These are phyloP conservation scores for Tanacetum coccineum DNA, from an alignment of 129 eudicot species.

Conservation along the genomic window DNA sequence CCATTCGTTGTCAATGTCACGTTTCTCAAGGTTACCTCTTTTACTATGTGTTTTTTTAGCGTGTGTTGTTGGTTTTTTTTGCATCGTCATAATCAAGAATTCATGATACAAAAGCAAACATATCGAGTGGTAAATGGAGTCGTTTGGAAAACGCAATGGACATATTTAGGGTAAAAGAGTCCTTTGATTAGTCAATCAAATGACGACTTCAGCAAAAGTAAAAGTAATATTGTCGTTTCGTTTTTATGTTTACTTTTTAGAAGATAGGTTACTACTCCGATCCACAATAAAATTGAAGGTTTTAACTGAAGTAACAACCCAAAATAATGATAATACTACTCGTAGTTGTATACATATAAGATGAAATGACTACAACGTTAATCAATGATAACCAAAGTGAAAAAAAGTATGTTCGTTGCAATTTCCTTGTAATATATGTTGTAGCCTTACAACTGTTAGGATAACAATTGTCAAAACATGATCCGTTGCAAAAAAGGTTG, in stretches of 20 bases:
- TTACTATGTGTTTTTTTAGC: neutral
- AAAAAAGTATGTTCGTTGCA: too few relatives aligned
- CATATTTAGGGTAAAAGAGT: neutral
- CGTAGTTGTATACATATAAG: too few relatives aligned
- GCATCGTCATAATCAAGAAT: conserved; percentile 1
- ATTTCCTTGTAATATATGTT: too few relatives aligned
- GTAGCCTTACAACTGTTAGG: too few relatives aligned
- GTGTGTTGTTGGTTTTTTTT: conserved; percentile 3
- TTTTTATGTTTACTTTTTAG: neutral
- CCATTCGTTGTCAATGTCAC: conserved; percentile 31
- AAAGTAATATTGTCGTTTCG: neutral
- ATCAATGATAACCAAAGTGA: too few relatives aligned
- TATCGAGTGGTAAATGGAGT: neutral
- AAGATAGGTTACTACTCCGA: too few relatives aligned
- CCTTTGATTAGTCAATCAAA: neutral
- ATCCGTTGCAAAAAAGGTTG: too few relatives aligned
- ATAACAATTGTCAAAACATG: too few relatives aligned
- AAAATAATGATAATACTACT: too few relatives aligned
- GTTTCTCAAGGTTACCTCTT: conserved; percentile 19
- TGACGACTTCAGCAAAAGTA: conserved; percentile 1
- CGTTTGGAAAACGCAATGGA: neutral
- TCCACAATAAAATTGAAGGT: too few relatives aligned
- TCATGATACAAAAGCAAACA: neutral
- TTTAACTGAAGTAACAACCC: too few relatives aligned
- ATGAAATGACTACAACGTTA: too few relatives aligned